These are phyloP conservation scores for Eryngium alpinum DNA, from an alignment of 140 eudicot species.

Conservation along the genomic window DNA sequence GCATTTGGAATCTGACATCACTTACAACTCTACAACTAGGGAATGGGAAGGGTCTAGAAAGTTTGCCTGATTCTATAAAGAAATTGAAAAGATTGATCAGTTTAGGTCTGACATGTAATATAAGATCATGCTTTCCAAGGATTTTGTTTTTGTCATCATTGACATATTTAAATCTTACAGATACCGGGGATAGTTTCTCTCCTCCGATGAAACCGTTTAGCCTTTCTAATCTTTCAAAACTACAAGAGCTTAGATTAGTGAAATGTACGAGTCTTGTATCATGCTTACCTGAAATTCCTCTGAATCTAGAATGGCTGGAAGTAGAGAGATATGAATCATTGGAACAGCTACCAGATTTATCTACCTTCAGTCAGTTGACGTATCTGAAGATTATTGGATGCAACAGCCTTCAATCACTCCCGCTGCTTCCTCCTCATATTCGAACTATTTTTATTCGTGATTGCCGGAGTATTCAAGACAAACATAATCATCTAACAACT, in stretches of 20 bases:
- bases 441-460: background rate
- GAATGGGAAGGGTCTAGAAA: no score
- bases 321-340: background rate
- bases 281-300: background rate
- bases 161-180: no score
- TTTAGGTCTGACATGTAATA: background rate
- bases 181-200: no score
- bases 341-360: background rate
- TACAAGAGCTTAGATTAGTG: background rate
- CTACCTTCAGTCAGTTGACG: background rate
- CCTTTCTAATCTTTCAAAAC: no score
- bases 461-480: background rate
- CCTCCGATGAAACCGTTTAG: background rate
- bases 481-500: background rate
- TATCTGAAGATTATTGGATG: background rate
- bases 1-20: background rate
- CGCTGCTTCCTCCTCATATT: background rate
- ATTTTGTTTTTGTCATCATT: no score
- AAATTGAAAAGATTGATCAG: background rate
- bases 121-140: no score
- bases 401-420: background rate
- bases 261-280: background rate
- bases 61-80: background rate
- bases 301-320: background rate
- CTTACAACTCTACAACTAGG: background rate